Base-by-base conservation (phyloP, 2,329 filamentous ascomycete species). In the Diaporthe ampelina region DNA sequence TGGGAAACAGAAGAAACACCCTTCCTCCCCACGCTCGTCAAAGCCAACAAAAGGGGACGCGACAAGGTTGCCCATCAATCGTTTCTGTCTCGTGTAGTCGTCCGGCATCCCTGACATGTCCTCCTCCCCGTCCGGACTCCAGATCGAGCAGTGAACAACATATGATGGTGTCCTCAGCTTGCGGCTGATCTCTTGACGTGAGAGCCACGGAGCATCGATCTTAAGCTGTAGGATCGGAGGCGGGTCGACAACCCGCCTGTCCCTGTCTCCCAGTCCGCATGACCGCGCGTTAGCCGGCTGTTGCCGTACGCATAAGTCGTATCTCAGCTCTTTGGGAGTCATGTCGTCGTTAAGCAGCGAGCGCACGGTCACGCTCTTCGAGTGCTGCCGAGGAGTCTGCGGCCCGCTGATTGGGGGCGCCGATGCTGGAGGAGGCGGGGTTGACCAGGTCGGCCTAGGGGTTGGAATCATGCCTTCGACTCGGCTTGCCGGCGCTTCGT, bases 1-100 rank as follows among this genome's bases (percentile, higher is more conserved):
- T 0, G 94, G 93, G 80, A 97, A 97, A 81, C 93, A 94, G 82
- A 96, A 97, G 86, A 96, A 97, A 79, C 93, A 95, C 1, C 94
- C 94, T 76, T 95, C 92, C 29, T 90, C 83, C 70, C 91, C 91
- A 70, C 91, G 87, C 79, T 96, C 94, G 80, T 97, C 94, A 71
- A 90, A 88, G 10, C 93, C 94, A 8, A 94, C 91, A 77, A 95
- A 95, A 0, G 94, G 92, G 0, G 92, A 94, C 9, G 93, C 91
- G 4, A 95, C 93, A 10, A 95, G 84, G 10, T 93, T 94, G 24
- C 94, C 94, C 93, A 96, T 96, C 54, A 97, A 85, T 35, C 94
- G 88, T 59, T 94, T 90, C 76, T 94, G 94, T 74, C 93, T 91
- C 58, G 92, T 89, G 78, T 91, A 91, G 78, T 95, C 93, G 75